Percentiles rank a stretch among this genome's conserved stretches.
These are phyloP conservation scores for Acanthamoeba polyphaga DNA, from an alignment of 208 protist species.

Conservation along the genomic window DNA sequence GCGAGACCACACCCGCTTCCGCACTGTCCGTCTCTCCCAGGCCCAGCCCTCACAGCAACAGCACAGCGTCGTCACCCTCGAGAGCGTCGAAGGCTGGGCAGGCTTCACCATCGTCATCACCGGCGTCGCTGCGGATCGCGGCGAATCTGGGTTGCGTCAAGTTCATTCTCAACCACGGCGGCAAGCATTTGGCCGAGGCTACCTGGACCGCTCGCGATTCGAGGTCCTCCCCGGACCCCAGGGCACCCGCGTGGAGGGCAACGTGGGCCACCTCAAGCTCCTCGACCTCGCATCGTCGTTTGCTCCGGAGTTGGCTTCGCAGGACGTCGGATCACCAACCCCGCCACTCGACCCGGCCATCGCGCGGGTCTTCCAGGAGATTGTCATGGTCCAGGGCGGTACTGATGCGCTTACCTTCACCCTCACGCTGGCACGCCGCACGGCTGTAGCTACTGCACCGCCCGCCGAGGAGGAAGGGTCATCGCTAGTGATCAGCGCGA, in stretches of 20 bases:
- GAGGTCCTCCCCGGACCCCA: neutral
- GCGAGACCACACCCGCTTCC: neutral
- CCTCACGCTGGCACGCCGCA: neutral
- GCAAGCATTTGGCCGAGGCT: constrained; percentile 25
- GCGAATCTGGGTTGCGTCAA: constrained; percentile 39
- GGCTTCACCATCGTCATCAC: neutral
- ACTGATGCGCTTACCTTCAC: constrained; percentile 23
- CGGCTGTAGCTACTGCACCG: neutral
- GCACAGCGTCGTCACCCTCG: neutral
- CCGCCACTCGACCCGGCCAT: neutral
- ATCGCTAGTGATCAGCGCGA: neutral
- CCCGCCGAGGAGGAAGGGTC: neutral
- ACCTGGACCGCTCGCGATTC: constrained; percentile 34
- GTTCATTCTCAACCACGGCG: constrained; percentile 37
- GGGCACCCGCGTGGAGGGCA: constrained; percentile 29
- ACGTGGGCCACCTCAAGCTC: constrained; percentile 44
- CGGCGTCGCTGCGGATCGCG: neutral
- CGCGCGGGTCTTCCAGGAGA: neutral
- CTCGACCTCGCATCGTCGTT: constrained; percentile 12
- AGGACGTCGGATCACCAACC: neutral
- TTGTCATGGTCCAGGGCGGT: neutral
- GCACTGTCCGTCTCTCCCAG: neutral
- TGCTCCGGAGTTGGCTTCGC: neutral
- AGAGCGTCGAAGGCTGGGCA: neutral
- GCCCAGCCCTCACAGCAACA: neutral